These are phyloP conservation scores for Stentor roeselii DNA, from an alignment of 73 alveolate genomes.

Conservation along the genomic window DNA sequence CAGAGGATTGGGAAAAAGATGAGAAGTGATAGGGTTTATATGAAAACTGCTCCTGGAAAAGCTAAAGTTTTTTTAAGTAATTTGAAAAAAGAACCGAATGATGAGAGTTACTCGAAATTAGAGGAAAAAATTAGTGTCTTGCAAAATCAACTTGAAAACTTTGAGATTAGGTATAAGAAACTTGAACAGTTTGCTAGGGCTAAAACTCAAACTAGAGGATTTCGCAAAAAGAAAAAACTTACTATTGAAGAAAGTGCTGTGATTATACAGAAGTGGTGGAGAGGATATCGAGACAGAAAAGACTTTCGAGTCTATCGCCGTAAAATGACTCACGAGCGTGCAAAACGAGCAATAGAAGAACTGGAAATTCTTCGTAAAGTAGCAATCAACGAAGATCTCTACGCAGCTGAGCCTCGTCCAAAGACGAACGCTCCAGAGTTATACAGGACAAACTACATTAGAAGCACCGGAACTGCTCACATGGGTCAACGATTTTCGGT, in stretches of 20 bases:
- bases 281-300: conserved; percentile 19
- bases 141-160: not conserved
- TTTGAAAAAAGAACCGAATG: no score
- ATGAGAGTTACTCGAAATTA: no score
- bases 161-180: not conserved
- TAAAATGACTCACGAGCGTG: not conserved
- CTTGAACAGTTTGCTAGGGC: conserved; percentile 10
- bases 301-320: not conserved
- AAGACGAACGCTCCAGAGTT: no score
- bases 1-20: no score
- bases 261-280: not conserved
- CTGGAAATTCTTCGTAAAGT: not conserved
- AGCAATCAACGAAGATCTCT: not conserved
- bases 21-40: no score
- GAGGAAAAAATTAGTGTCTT: not conserved
- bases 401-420: no score
- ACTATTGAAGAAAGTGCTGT: not conserved
- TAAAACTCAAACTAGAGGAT: no score
- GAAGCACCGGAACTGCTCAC: no score
- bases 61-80: no score
- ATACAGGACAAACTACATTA: no score
- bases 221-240: not conserved
- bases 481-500: no score
- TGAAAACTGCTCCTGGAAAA: no score
- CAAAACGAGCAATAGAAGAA: not conserved